Evolutionary conservation across 176 grass and related monocot genomes (phyloP), one percentile per base, ranked within the genome.

Genomic region (Triticum dicoccoides): DNA sequence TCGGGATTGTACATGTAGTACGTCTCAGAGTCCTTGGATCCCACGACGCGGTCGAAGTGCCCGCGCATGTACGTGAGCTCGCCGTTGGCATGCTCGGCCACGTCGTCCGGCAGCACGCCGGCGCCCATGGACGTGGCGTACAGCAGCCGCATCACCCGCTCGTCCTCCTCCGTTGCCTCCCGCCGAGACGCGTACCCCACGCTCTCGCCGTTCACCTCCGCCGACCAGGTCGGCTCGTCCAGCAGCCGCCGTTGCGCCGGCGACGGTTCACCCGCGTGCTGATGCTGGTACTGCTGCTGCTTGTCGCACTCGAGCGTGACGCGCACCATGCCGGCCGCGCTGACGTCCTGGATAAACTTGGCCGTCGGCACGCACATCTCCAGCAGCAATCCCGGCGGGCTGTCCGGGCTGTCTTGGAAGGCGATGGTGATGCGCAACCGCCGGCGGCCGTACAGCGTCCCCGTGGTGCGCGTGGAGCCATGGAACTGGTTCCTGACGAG

Each of bases 1-100:
- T 95, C 93, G 11, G 91, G 93, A 76, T 95, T 98, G 80, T 90
- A 82, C 96, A 98, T 95, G 89, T 98, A 95, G 78, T 92, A 95
- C 10, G 96, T 95, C 90, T 98, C 91, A 33, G 96, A 67, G 88
- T 98, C 93, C 88, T 87, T 91, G 83, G 96, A 98, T 12, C 93
- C 93, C 33, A 95, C 89, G 18, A 95, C 86, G 54, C 93, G 86
- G 42, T 98, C 93, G 69, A 98, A 95, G 84, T 91, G 88, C 23
- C 79, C 74, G 11, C 93, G 88, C 96, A 98, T 95, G 90, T 94
- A 98, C 6, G 90, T 98, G 33, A 94, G 81, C 87, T 98, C 93
- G 69, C 96, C 88, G 80, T 98, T 88, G 54, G n/a, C 10, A 74
- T 86, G 76, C 63, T 91, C 86, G 10, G 85, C 70, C 91, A 95